Conservation (phyloP, 2,329 filamentous ascomycete species). For the Colletotrichum tofieldiae region DNA sequence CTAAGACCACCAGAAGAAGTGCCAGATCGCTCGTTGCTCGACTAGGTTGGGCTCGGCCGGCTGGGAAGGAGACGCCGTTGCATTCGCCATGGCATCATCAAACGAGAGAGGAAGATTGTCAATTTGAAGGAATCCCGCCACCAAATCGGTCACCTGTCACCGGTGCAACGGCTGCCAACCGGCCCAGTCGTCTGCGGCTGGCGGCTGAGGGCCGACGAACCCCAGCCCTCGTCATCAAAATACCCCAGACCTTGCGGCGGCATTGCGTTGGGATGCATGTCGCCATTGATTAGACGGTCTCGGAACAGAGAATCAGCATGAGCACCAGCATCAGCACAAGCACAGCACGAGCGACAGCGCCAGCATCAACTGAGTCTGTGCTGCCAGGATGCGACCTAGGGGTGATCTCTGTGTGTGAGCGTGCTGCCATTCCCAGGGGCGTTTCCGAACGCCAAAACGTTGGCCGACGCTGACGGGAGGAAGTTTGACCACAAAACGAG, state of each 20-base stretch:
- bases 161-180: constrained; percentile 26
- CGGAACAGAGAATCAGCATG: constrained; percentile 11
- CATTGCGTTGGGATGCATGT: constrained; percentile 38
- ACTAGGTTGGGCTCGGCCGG: constrained; percentile 27
- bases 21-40: constrained; percentile 32
- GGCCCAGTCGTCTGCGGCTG: background rate
- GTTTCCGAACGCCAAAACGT: constrained; percentile 41
- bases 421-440: constrained; percentile 33
- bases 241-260: constrained; percentile 36
- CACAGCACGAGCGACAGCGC: constrained; percentile 18
- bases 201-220: constrained; percentile 32
- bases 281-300: constrained; percentile 38
- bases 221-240: constrained; percentile 22
- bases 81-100: constrained; percentile 30
- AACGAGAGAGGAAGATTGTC: constrained; percentile 3
- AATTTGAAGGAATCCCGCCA: constrained; percentile 21
- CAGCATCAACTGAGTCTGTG: constrained; percentile 27
- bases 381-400: constrained; percentile 31
- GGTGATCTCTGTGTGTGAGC: constrained; percentile 31
- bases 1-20: constrained; percentile 31
- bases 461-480: constrained; percentile 38
- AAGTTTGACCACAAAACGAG: constrained; percentile 41
- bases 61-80: constrained; percentile 28
- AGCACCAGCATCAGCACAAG: constrained; percentile 13
- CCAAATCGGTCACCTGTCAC: constrained; percentile 18